A percentile compares a stretch with the other conserved stretches of the same genome.
Conservation (phyloP, 2,329 filamentous ascomycete species). For the Ilyonectria destructans region DNA sequence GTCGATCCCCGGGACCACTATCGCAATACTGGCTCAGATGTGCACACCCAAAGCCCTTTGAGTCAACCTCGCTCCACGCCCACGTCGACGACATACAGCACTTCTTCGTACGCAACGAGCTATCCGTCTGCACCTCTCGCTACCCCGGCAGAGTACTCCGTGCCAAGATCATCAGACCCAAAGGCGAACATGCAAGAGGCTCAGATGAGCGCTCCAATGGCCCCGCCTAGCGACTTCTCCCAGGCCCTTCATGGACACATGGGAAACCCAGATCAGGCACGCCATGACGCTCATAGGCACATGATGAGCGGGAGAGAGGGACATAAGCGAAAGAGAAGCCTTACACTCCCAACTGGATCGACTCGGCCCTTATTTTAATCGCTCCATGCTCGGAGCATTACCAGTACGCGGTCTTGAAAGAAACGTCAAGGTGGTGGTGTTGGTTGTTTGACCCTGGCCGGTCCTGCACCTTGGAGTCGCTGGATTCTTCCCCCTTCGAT, state of each 20-base stretch:
- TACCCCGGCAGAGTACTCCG: constrained; percentile 68
- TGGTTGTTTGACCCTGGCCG: constrained; percentile 17
- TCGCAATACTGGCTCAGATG: constrained; percentile 52
- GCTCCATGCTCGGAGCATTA: not conserved
- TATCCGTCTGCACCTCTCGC: constrained; percentile 70
- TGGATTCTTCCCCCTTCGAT: not conserved
- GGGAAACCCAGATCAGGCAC: constrained; percentile 30
- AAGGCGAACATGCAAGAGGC: constrained; percentile 61
- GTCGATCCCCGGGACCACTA: constrained; percentile 65
- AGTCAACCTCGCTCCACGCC: constrained; percentile 42
- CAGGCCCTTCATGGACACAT: constrained; percentile 62
- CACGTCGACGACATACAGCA: constrained; percentile 59
- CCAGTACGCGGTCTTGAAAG: constrained; percentile 1
- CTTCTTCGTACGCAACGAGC: constrained; percentile 65
- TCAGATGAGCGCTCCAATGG: constrained; percentile 70
- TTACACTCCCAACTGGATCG: constrained; percentile 43
- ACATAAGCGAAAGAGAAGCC: constrained; percentile 60
- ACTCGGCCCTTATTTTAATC: constrained; percentile 28
- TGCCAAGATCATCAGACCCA: constrained; percentile 42
- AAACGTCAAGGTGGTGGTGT: not conserved
- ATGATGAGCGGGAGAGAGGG: constrained; percentile 46
- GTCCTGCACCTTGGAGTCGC: constrained; percentile 2
- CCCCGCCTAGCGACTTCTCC: constrained; percentile 68
- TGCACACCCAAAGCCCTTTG: constrained; percentile 31
- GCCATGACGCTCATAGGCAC: constrained; percentile 25